Conservation (phyloP, 73 alveolate species). For the Paramecium sexaurelia region DNA sequence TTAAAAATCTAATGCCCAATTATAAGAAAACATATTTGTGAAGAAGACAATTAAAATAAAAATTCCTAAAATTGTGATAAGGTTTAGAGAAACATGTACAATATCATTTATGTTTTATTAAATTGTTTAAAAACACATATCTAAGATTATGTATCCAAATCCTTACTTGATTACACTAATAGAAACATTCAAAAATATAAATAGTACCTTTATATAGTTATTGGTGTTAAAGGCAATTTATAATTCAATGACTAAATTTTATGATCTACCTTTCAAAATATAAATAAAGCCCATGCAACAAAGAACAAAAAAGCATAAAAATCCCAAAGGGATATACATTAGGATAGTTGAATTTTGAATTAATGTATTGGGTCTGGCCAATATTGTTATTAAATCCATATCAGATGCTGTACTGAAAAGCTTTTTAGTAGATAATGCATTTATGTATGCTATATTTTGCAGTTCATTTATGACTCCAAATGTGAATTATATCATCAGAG, state of each 20-base stretch:
- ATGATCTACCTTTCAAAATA: background rate
- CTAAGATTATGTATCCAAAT: background rate
- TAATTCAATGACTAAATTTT: background rate
- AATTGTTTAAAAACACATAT: background rate
- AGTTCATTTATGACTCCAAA: background rate
- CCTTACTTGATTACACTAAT: background rate
- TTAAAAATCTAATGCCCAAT: constrained; percentile 4
- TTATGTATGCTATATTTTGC: background rate
- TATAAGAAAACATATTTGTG: background rate
- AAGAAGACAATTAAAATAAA: background rate
- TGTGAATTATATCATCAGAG: background rate
- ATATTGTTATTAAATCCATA: background rate
- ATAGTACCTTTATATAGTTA: background rate
- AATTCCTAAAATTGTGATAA: background rate
- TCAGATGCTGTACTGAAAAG: background rate
- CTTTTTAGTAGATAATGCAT: background rate
- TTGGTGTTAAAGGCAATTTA: background rate
- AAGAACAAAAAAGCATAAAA: background rate
- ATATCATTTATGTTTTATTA: background rate
- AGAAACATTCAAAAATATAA: background rate
- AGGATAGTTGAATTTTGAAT: background rate
- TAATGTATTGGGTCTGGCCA: background rate
- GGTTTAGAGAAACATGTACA: background rate
- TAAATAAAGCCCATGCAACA: background rate
- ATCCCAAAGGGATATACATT: background rate